Conservation (phyloP, 2,329 filamentous ascomycete genomes). For the Curvularia sp. region DNA sequence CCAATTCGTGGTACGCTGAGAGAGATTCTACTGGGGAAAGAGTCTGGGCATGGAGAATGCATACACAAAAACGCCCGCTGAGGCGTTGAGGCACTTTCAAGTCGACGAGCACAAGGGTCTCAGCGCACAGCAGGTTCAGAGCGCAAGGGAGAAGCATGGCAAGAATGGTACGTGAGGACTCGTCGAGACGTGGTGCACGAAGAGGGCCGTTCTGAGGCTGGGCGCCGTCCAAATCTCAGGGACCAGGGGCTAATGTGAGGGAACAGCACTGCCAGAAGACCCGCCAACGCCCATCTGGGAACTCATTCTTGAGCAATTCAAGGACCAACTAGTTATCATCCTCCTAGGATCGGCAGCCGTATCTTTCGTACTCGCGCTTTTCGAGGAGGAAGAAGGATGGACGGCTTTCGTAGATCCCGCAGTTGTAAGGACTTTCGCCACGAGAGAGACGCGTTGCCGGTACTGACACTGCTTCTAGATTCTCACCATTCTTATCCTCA, state of each 20-base stretch:
- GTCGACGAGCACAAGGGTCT: slow-evolving; percentile 60
- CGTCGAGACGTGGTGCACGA: background rate
- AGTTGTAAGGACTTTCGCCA: slow-evolving; percentile 70
- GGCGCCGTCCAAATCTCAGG: background rate
- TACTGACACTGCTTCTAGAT: slow-evolving; percentile 66
- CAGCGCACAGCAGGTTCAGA: slow-evolving; percentile 56
- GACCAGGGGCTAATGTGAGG: slow-evolving; percentile 14
- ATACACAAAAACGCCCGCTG: slow-evolving; percentile 57
- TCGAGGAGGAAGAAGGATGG: slow-evolving; percentile 93
- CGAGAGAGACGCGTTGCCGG: slow-evolving; percentile 1
- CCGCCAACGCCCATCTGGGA: slow-evolving; percentile 96
- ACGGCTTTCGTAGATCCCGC: slow-evolving; percentile 95
- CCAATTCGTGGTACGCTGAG: slow-evolving; percentile 1
- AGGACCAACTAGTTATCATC: slow-evolving; percentile 97
- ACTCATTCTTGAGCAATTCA: slow-evolving; percentile 97
- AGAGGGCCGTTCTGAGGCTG: background rate
- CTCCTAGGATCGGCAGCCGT: slow-evolving; percentile 90
- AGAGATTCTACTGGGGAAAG: slow-evolving; percentile 12
- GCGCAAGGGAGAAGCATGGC: slow-evolving; percentile 58
- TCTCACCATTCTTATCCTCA: slow-evolving; percentile 93
- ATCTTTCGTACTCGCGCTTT: slow-evolving; percentile 89
- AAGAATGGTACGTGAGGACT: slow-evolving; percentile 57
- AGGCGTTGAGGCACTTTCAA: slow-evolving; percentile 61
- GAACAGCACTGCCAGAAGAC: slow-evolving; percentile 77
- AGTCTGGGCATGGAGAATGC: slow-evolving; percentile 59